phyloP scores from a whole-genome alignment of 306 rosid genomes.

The Hippophae tibetana region DNA sequence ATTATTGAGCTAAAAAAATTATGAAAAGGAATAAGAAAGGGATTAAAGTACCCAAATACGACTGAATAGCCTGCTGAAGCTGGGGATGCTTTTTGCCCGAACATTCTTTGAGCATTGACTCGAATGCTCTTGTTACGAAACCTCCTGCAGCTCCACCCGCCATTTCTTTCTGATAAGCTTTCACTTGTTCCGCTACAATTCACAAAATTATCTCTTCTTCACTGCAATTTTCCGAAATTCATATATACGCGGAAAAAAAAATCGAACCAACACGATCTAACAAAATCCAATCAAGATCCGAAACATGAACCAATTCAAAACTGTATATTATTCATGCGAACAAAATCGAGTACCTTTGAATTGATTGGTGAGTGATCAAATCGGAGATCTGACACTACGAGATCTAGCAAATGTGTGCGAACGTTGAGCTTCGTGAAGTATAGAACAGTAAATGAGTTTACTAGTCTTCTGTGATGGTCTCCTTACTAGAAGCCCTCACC shows the following conservation, averaged over 20 bases:
- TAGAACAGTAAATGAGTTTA: no score
- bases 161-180: slow-evolving; percentile 19
- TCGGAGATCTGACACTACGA: no score
- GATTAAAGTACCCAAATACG: slow-evolving; percentile 36
- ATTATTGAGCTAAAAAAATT: background rate
- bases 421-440: no score
- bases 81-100: slow-evolving; percentile 68
- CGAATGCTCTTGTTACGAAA: slow-evolving; percentile 77
- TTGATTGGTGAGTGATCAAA: no score
- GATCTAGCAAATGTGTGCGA: no score
- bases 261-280: background rate
- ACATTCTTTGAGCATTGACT: slow-evolving; percentile 94
- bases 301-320: background rate
- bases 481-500: no score
- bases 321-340: no score
- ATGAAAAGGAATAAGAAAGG: slow-evolving; percentile 23
- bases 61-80: slow-evolving; percentile 79
- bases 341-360: no score
- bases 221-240: slow-evolving; percentile 4
- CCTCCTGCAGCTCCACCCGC: slow-evolving; percentile 97
- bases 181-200: slow-evolving; percentile 4
- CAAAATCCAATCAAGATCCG: background rate
- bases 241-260: background rate
- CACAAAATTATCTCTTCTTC: background rate
- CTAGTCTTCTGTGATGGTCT: no score